Base-by-base conservation (phyloP, 306 rosid species). In the Begonia masoniana region DNA sequence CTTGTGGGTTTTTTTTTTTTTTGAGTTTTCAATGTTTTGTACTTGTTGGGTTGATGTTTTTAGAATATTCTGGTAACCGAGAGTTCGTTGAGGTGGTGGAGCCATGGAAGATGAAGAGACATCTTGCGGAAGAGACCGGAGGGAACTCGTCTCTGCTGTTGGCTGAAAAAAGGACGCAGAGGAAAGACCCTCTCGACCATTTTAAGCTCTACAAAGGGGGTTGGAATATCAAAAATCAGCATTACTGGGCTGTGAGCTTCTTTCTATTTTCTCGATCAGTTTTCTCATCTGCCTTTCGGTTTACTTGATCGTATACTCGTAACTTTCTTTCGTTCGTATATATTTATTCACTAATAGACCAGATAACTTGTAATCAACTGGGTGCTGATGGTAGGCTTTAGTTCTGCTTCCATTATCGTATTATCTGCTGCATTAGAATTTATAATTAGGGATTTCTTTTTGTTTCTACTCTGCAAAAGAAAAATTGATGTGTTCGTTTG, bases 151-250 rank as follows among this genome's bases (percentile, higher is more conserved):
- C 84, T 59, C 62, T 85, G 48, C 36, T 74, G 16, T 77, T 89
- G 72, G 94, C 97, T 2, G 49, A 52, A 45, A 36, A 48, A 21
- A 72, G 87, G 66, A 80, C 94, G 14, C 57, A 36, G 49, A 66
- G 97, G 48, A 68, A 51, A 51, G 87, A 85, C 72, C 66, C 83
- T 10, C 65, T 73, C 10, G 48, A 80, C 39, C 13, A 52, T 41
- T 82, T 71, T 13, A 36, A 64, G 3, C 60, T 13, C 48, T 89
- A 89, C 74, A 61, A 39, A 17, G 87, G 91, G 11, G 97, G 94
- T 47, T 89, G 95, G 95, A 82, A 89, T 67, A 76, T 89, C 66
- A 80, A 62, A 59, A 56, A 76, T 53, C 0, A 0, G 5, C 60
- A 76, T 62, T 89, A 89, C 31, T 52, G 74, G 74, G 58, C 80